Percentiles rank a stretch among this genome's conserved stretches.
Evolutionary conservation across 2,329 filamentous ascomycete species (phyloP).

Genomic region (Ustulina deusta): DNA sequence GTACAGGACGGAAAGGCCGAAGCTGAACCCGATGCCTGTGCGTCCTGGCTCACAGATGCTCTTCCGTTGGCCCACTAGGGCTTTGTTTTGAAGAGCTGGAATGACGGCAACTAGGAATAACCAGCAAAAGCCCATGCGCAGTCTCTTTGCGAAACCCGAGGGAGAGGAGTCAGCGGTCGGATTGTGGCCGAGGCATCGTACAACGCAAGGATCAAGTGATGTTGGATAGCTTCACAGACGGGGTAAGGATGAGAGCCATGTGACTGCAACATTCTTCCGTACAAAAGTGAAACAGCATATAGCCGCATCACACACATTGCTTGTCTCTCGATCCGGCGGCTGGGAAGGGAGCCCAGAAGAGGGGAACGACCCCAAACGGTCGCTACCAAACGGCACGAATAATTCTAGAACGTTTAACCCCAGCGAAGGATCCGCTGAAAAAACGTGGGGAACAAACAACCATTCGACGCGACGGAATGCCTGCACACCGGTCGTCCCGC

Average conservation of each 20-base stretch:
- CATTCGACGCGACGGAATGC: slow-evolving; percentile 35
- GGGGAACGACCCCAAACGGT: slow-evolving; percentile 36
- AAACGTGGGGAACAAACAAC: slow-evolving; percentile 48
- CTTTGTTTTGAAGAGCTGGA: slow-evolving; percentile 28
- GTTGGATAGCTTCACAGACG: slow-evolving; percentile 31
- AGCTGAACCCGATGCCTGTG: slow-evolving; percentile 35
- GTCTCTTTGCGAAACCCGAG: slow-evolving; percentile 21
- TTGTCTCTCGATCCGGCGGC: slow-evolving; percentile 38
- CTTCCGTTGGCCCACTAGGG: slow-evolving; percentile 27
- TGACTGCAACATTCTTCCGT: slow-evolving; percentile 36
- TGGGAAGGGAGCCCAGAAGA: slow-evolving; percentile 36
- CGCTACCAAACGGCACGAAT: slow-evolving; percentile 36
- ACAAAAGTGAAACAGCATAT: slow-evolving; percentile 41
- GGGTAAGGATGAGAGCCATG: slow-evolving; percentile 37
- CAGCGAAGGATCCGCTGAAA: slow-evolving; percentile 44
- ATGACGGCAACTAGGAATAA: slow-evolving; percentile 7
- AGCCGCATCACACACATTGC: slow-evolving; percentile 38
- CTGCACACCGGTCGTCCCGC: slow-evolving; percentile 41
- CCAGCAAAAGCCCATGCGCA: slow-evolving; percentile 1
- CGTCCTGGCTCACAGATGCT: slow-evolving; percentile 18
- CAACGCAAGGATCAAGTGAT: slow-evolving; percentile 40
- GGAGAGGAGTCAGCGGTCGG: slow-evolving; percentile 28
- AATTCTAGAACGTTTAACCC: slow-evolving; percentile 48
- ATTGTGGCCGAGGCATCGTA: slow-evolving; percentile 36
- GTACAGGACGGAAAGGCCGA: slow-evolving; percentile 29